Percentiles rank a stretch among this genome's conserved stretches.
phyloP scores from a whole-genome alignment of 2,329 filamentous ascomycete genomes.

The Calonectria montana region DNA sequence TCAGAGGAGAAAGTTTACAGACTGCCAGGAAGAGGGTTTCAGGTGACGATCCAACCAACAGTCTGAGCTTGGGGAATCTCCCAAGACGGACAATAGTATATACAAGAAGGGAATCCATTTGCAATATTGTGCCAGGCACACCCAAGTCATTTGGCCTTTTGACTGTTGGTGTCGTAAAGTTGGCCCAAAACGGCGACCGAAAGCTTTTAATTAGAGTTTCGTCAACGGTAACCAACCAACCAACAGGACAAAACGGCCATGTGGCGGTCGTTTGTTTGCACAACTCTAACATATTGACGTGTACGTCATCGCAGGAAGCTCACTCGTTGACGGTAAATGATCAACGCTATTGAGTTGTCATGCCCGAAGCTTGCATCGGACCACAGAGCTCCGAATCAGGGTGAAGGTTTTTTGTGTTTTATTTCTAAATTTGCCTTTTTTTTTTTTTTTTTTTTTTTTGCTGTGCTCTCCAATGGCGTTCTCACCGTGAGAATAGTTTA shows the following conservation, averaged over 20 bases:
- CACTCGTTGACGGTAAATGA: neutral
- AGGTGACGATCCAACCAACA: slow-evolving; percentile 3
- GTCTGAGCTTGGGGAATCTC: neutral
- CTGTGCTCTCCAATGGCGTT: neutral
- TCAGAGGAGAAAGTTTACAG: neutral
- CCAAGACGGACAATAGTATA: neutral
- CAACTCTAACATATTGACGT: neutral
- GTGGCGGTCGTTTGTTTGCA: slow-evolving; percentile 2
- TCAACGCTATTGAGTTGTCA: slow-evolving; percentile 2
- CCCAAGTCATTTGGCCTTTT: neutral
- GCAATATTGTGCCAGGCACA: neutral
- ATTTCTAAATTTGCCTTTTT: neutral
- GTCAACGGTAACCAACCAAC: slow-evolving; percentile 8
- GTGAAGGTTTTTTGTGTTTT: neutral
- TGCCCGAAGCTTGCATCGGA: slow-evolving; percentile 4
- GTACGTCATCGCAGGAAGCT: neutral
- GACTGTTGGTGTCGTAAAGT: neutral
- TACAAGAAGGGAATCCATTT: neutral
- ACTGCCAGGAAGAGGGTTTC: slow-evolving; percentile 5
- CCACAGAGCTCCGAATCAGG: neutral
- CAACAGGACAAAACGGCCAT: slow-evolving; percentile 6
- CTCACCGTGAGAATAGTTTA: neutral
- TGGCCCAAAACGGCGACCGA: slow-evolving; percentile 6
- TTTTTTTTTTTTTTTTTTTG: neutral
- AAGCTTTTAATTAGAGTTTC: slow-evolving; percentile 1